Conservation (phyloP, 352 stramenopile genomes). For the Globisporangium echinulatum region DNA sequence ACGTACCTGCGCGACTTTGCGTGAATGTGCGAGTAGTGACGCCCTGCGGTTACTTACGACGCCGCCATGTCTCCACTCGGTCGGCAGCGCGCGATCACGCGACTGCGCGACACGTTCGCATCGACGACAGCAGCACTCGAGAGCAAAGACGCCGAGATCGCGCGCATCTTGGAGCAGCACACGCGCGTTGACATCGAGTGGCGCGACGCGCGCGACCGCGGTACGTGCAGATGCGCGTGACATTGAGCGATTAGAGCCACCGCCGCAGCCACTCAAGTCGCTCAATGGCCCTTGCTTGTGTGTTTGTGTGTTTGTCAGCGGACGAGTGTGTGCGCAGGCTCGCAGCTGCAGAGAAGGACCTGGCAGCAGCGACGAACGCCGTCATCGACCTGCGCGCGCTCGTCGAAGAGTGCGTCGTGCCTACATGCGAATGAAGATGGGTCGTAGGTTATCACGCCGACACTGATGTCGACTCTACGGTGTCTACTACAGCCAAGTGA, state of each 20-base stretch:
- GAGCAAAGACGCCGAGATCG: conserved; percentile 34
- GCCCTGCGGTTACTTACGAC: no score
- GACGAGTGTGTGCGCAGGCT: conserved; percentile 15
- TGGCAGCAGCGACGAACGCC: conserved; percentile 24
- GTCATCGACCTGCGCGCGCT: conserved; percentile 45
- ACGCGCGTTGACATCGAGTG: conserved; percentile 22
- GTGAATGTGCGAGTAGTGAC: no score
- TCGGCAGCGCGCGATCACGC: conserved; percentile 32
- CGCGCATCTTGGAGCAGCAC: conserved; percentile 27
- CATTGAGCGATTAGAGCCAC: no score
- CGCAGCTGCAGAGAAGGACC: conserved; percentile 23
- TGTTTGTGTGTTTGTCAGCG: conserved; percentile 8
- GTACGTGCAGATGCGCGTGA: conserved; percentile 9
- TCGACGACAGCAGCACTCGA: conserved; percentile 39
- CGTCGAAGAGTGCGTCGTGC: conserved; percentile 47
- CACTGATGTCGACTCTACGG: no score
- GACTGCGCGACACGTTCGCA: conserved; percentile 17
- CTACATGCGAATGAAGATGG: not conserved
- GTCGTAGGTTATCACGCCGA: no score
- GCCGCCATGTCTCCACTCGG: no score
- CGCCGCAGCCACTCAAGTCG: not conserved
- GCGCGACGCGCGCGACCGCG: conserved; percentile 23
- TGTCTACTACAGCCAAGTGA: conserved; percentile 38
- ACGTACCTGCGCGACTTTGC: not conserved
- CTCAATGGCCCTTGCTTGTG: no score